A percentile compares a stretch with the other conserved stretches of the same genome.
Evolutionary conservation across 768 basidiomycete genomes (phyloP).

Genomic region (Naganishia vishniacii): DNA sequence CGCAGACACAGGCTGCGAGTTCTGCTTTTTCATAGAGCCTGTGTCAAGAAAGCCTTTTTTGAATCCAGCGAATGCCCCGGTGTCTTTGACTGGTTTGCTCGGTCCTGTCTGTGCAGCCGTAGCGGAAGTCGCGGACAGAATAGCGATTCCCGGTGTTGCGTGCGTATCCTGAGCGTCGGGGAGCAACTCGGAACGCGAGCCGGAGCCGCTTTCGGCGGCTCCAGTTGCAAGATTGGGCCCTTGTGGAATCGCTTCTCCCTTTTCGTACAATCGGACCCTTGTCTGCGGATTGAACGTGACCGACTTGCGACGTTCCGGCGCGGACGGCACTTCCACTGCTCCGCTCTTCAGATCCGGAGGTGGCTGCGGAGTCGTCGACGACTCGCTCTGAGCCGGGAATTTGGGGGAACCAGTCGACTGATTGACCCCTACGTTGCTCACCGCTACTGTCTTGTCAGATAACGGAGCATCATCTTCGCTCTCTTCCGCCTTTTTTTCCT

Average conservation of each 20-base stretch:
- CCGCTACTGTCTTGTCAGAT: too few species aligned
- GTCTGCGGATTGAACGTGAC: constrained; percentile 21
- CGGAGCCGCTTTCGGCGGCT: background rate
- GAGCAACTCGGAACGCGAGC: background rate
- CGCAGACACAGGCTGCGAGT: background rate
- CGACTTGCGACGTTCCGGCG: constrained; percentile 8
- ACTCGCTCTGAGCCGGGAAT: too few species aligned
- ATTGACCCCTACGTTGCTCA: background rate
- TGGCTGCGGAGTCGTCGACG: background rate
- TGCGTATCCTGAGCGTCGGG: constrained; percentile 6
- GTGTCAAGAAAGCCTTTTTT: constrained; percentile 25
- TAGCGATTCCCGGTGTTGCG: too few species aligned
- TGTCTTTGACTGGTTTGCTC: background rate
- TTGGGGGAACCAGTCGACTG: too few species aligned
- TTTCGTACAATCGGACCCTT: constrained; percentile 17
- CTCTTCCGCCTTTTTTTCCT: background rate
- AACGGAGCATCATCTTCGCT: background rate
- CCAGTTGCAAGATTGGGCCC: background rate
- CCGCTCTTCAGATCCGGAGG: background rate
- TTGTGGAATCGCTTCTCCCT: constrained; percentile 14
- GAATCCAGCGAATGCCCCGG: constrained; percentile 18
- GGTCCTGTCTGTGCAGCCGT: background rate
- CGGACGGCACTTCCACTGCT: background rate
- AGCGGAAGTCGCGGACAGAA: background rate
- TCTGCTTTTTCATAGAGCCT: background rate